Evolutionary conservation across 805 yeast species (phyloP).

Genomic region (Zygosaccharomyces siamensis): DNA sequence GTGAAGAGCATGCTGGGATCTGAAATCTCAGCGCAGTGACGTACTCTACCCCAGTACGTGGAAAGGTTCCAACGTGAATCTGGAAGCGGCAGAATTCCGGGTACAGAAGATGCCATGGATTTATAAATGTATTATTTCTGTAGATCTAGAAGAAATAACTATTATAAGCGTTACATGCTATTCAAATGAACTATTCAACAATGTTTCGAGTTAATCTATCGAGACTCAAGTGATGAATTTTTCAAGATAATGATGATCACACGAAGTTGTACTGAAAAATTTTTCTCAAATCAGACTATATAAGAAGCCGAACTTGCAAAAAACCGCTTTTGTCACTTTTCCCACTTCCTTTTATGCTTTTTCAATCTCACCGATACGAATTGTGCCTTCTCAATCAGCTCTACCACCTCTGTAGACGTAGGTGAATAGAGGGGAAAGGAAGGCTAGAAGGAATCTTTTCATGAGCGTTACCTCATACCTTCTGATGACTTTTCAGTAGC

Average conservation of each 20-base stretch:
- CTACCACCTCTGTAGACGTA: slow-evolving; percentile 33
- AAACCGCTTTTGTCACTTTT: neutral
- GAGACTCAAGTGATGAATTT: neutral
- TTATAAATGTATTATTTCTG: neutral
- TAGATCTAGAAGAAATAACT: too few relatives aligned
- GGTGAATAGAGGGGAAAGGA: slow-evolving; percentile 40
- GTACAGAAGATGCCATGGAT: slow-evolving; percentile 79
- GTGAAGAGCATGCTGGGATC: slow-evolving; percentile 88
- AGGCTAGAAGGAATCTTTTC: slow-evolving; percentile 31
- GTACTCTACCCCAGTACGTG: slow-evolving; percentile 90
- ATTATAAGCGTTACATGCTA: too few relatives aligned
- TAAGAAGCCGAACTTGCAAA: neutral
- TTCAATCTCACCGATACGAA: slow-evolving; percentile 31
- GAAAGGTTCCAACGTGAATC: slow-evolving; percentile 71
- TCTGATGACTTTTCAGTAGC: slow-evolving; percentile 22
- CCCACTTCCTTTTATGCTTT: neutral
- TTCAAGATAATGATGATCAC: neutral
- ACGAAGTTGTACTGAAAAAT: neutral
- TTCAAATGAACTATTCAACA: too few relatives aligned
- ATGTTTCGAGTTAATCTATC: neutral
- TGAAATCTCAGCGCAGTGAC: slow-evolving; percentile 87
- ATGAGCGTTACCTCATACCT: slow-evolving; percentile 38
- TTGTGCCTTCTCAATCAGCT: slow-evolving; percentile 36
- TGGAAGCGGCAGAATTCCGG: slow-evolving; percentile 78
- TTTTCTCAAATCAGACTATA: slow-evolving; percentile 1